These are phyloP conservation scores for Aspergillus fructus DNA, from an alignment of 2,329 filamentous ascomycete genomes.

Conservation along the genomic window DNA sequence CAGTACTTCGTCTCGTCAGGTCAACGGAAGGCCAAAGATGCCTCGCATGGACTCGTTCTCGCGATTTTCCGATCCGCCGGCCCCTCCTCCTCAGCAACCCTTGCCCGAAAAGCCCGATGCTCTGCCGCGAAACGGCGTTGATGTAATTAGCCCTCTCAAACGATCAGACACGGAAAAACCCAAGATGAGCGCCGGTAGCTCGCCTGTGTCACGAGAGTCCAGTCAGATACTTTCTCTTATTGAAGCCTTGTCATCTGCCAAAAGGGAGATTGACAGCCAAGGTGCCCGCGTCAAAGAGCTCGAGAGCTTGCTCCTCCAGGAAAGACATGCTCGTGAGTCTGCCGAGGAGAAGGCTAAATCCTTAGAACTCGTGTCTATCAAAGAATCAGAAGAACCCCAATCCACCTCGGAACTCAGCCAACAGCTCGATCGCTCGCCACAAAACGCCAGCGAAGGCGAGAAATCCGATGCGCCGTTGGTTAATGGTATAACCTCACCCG, in stretches of 20 bases:
- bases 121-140: slow-evolving; percentile 43
- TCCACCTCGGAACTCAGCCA: not conserved
- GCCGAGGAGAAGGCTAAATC: slow-evolving; percentile 79
- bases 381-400: slow-evolving; percentile 26
- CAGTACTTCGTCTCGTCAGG: slow-evolving; percentile 42
- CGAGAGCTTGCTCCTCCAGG: slow-evolving; percentile 73
- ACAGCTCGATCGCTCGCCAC: slow-evolving; percentile 1
- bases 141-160: slow-evolving; percentile 61
- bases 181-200: slow-evolving; percentile 49
- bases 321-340: slow-evolving; percentile 75
- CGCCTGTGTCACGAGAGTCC: slow-evolving; percentile 54
- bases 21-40: slow-evolving; percentile 48
- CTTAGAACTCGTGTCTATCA: slow-evolving; percentile 60
- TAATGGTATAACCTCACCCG: slow-evolving; percentile 14
- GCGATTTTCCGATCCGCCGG: slow-evolving; percentile 88
- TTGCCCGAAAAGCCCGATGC: slow-evolving; percentile 89
- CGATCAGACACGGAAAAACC: slow-evolving; percentile 73
- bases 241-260: slow-evolving; percentile 78
- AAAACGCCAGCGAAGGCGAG: slow-evolving; percentile 12
- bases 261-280: slow-evolving; percentile 84
- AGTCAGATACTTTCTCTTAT: slow-evolving; percentile 81
- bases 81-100: slow-evolving; percentile 88
- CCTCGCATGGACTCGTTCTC: slow-evolving; percentile 72
- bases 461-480: slow-evolving; percentile 9
- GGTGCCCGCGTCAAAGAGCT: slow-evolving; percentile 75